Conservation (phyloP, 2,329 filamentous ascomycete genomes). For the Sordariomycetes sp. region DNA sequence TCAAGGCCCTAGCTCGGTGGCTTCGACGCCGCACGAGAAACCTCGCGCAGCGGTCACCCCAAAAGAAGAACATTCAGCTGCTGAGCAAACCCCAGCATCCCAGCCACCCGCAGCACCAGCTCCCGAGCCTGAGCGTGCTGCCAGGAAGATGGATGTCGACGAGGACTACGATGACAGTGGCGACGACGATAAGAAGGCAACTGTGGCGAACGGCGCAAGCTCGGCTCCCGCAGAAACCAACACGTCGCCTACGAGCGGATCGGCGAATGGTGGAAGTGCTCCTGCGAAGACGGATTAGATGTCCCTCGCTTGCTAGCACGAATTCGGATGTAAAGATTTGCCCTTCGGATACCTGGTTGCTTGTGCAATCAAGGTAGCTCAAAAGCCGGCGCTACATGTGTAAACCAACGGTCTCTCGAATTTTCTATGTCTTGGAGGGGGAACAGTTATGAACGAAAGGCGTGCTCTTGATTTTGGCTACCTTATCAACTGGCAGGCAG, state of each 20-base stretch:
- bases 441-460: too few relatives aligned
- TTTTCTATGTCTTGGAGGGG: too few relatives aligned
- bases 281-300: too few relatives aligned
- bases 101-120: constrained; percentile 23
- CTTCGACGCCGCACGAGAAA: constrained; percentile 45
- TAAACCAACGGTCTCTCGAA: too few relatives aligned
- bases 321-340: too few relatives aligned
- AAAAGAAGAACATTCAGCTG: constrained; percentile 51
- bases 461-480: too few relatives aligned
- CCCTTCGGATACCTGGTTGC: too few relatives aligned
- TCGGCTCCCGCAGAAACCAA: constrained; percentile 44
- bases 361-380: too few relatives aligned
- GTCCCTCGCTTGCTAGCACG: too few relatives aligned
- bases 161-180: constrained; percentile 95
- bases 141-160: constrained; percentile 92
- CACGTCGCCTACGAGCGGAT: constrained; percentile 16
- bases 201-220: constrained; percentile 33
- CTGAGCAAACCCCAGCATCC: constrained; percentile 26
- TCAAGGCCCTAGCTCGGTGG: constrained; percentile 22
- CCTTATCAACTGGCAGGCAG: too few relatives aligned
- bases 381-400: too few relatives aligned
- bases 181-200: constrained; percentile 68
- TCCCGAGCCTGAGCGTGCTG: constrained; percentile 69
- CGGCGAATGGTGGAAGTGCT: not conserved
- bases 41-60: constrained; percentile 18